Conservation (phyloP, 2,329 filamentous ascomycete species). For the Penicillium sp. region DNA sequence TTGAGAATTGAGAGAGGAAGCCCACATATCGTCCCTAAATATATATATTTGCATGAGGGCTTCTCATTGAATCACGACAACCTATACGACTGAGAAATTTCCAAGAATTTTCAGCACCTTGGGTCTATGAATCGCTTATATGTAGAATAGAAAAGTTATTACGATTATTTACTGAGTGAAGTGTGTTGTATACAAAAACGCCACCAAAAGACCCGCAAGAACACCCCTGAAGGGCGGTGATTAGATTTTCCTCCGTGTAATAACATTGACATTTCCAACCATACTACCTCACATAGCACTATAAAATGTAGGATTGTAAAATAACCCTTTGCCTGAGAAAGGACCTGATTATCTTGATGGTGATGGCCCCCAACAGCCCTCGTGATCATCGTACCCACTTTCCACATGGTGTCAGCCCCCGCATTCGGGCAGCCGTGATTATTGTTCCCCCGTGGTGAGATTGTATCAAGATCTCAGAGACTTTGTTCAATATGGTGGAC, state of each 20-base stretch:
- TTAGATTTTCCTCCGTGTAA: not conserved
- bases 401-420: not conserved
- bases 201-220: not conserved
- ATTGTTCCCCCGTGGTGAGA: too few species aligned
- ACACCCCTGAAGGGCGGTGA: not conserved
- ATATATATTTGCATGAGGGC: not conserved
- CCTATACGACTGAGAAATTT: too few species aligned
- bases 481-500: not conserved
- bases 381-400: not conserved
- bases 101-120: too few species aligned
- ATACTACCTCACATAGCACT: not conserved
- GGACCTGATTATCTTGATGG: not conserved
- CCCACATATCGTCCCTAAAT: not conserved
- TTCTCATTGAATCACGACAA: not conserved
- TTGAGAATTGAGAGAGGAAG: not conserved
- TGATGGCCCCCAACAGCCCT: not conserved
- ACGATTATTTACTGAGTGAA: not conserved
- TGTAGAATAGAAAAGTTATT: too few species aligned
- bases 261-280: not conserved
- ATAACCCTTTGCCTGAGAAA: too few species aligned
- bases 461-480: not conserved
- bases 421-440: not conserved
- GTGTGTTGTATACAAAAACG: not conserved
- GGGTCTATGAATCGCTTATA: accelerated
- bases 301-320: not conserved